Base-by-base conservation (phyloP, 164 flowering plant species). In the Vitis cinerea region DNA sequence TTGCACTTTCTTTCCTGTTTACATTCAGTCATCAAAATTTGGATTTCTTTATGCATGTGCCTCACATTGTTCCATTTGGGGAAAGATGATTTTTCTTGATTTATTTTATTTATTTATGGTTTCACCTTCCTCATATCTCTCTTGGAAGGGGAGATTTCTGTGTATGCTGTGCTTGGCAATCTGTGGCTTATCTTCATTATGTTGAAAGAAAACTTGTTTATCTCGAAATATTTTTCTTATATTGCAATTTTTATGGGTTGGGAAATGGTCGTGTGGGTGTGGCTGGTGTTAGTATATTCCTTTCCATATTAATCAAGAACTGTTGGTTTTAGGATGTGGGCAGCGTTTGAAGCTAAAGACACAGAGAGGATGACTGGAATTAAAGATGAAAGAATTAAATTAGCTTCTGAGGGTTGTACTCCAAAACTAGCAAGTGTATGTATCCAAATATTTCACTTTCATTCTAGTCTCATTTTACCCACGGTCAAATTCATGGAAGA, bases 311-410 rank as follows among this genome's bases (percentile, higher is more conserved):
- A 50, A 70, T 57, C 3, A 37, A 12, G 59, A 55, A 27, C 13
- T 59, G 62, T 10, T 44, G 23, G 23, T 69, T 51, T 67, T 75
- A 87, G 88, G 78, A 81, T 85, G 77, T 85, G 86, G 88, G 60
- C 54, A 16, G 64, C 69, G 63, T 84, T 87, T 66, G 84, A 84
- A 53, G 52, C 55, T 48, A 69, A 77, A 50, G 80, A 48, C 58
- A 50, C 61, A 13, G 27, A 58, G 11, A 69, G 61, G 61, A 68
- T 63, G 49, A 71, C 52, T 50, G 70, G 68, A 64, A 50, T 52
- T 9, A 59, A 54, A 17, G 75, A 78, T 47, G 67, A 64, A 65
- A 66, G 58, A 65, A 53, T 66, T 66, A 69, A 65, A 16, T 64
- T 71, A 68, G 65, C 64, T 58, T 72, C 78, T 56, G 74, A 64